Conservation (phyloP, 805 yeast genomes). For the Metschnikowia arizonensis region DNA sequence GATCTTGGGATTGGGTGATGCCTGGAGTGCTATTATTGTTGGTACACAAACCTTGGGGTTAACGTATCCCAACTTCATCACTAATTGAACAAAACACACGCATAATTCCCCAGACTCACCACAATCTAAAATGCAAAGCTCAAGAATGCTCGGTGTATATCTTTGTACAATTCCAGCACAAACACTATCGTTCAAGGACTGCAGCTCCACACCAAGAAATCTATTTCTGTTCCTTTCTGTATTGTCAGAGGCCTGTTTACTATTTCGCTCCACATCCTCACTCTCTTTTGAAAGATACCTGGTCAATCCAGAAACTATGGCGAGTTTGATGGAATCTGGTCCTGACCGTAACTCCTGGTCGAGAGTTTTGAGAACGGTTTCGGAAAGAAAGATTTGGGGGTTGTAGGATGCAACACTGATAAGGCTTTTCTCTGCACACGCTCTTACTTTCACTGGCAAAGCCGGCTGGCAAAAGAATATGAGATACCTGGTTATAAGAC, state of each 20-base stretch:
- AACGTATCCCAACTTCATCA: conserved; percentile 63
- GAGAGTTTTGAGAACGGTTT: conserved; percentile 47
- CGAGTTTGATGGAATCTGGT: conserved; percentile 42
- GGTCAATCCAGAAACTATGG: conserved; percentile 53
- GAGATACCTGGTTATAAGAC: conserved; percentile 57
- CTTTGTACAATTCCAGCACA: conserved; percentile 70
- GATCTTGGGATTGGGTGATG: conserved; percentile 45
- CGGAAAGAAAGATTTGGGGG: conserved; percentile 62
- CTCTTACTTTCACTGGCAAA: conserved; percentile 34
- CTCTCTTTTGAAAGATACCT: conserved; percentile 53
- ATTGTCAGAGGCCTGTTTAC: conserved; percentile 25
- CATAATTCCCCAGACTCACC: conserved; percentile 48
- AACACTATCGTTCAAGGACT: conserved; percentile 51
- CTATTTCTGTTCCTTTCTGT: conserved; percentile 33
- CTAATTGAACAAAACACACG: conserved; percentile 50
- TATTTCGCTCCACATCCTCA: conserved; percentile 47
- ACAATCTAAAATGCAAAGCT: conserved; percentile 45
- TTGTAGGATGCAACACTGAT: conserved; percentile 57
- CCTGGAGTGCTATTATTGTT: conserved; percentile 64
- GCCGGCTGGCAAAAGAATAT: conserved; percentile 46
- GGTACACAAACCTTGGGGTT: conserved; percentile 70
- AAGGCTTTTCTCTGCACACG: conserved; percentile 54
- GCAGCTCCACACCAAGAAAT: conserved; percentile 49
- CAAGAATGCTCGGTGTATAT: conserved; percentile 47
- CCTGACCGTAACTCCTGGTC: conserved; percentile 44